A percentile compares a stretch with the other conserved stretches of the same genome.
These are phyloP conservation scores for Gymnopilus dilepis DNA, from an alignment of 768 basidiomycete genomes.

Conservation along the genomic window DNA sequence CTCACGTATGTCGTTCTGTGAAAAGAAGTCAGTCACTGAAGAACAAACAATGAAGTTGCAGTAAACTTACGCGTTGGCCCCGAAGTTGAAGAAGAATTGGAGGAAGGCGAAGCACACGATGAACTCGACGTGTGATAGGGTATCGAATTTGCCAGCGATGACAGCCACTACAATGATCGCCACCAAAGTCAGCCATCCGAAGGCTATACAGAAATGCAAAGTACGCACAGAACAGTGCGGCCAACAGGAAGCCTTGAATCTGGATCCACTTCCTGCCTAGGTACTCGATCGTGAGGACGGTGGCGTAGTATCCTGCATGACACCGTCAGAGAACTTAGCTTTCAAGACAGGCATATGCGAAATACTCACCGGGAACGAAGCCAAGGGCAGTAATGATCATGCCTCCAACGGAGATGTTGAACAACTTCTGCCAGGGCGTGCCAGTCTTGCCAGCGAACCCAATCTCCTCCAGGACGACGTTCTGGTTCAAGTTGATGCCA, in stretches of 20 bases:
- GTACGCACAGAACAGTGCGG: conserved; percentile 63
- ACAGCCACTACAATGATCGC: conserved; percentile 55
- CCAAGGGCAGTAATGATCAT: conserved; percentile 78
- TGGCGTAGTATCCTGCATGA: conserved; percentile 65
- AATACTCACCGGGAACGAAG: conserved; percentile 66
- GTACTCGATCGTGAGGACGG: conserved; percentile 71
- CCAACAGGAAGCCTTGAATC: conserved; percentile 72
- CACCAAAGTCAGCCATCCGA: neutral
- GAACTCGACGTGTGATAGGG: conserved; percentile 61
- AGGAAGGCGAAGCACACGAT: conserved; percentile 75
- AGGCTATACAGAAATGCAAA: neutral
- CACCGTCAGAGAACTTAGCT: neutral
- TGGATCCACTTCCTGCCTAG: conserved; percentile 80
- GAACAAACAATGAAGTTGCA: neutral
- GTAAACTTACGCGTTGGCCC: conserved; percentile 64
- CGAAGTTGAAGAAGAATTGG: conserved; percentile 87
- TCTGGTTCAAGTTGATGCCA: conserved; percentile 76
- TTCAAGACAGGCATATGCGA: neutral
- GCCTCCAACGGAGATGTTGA: conserved; percentile 69
- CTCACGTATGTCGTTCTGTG: conserved; percentile 57
- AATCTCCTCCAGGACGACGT: conserved; percentile 74
- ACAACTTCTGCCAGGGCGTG: conserved; percentile 66
- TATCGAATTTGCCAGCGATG: conserved; percentile 67
- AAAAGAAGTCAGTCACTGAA: neutral
- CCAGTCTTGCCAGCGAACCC: conserved; percentile 65